phyloP scores from a whole-genome alignment of 129 eudicot species.

The Mikania micrantha region DNA sequence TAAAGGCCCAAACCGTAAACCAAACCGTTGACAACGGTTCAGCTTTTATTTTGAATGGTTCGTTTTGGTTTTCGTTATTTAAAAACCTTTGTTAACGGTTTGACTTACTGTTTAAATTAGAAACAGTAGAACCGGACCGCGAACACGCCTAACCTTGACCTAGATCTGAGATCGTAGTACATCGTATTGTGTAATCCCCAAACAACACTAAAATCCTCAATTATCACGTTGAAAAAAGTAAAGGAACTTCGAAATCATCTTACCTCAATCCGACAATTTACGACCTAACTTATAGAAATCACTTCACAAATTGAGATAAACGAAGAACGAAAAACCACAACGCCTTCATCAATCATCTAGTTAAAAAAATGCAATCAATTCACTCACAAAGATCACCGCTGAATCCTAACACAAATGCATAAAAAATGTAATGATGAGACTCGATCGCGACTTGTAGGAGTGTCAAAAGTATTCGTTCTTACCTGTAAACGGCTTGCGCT shows the following conservation, averaged over 20 bases:
- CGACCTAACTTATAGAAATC: neutral
- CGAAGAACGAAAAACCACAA: slow-evolving; percentile 12
- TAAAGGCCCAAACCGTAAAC: too few species aligned
- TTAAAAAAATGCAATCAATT: neutral
- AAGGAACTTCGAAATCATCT: neutral
- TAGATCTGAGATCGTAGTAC: neutral
- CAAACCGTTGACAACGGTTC: too few species aligned
- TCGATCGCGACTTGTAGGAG: neutral
- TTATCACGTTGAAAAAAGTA: neutral
- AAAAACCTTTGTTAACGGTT: too few species aligned
- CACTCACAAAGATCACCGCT: neutral
- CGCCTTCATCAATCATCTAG: slow-evolving; percentile 9
- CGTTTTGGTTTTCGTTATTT: too few species aligned
- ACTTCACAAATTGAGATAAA: neutral
- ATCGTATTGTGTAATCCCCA: neutral
- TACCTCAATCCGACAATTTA: slow-evolving; percentile 6
- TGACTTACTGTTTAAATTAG: too few species aligned
- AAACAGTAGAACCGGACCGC: too few species aligned
- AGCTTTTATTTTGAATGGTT: too few species aligned
- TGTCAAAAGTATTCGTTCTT: neutral
- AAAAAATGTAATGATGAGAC: neutral
- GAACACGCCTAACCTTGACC: too few species aligned
- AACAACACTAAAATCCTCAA: slow-evolving; percentile 3
- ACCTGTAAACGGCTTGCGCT: slow-evolving; percentile 68
- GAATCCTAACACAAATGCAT: neutral